These are phyloP conservation scores for Candida taoyuanica DNA, from an alignment of 805 yeast species.

Conservation along the genomic window DNA sequence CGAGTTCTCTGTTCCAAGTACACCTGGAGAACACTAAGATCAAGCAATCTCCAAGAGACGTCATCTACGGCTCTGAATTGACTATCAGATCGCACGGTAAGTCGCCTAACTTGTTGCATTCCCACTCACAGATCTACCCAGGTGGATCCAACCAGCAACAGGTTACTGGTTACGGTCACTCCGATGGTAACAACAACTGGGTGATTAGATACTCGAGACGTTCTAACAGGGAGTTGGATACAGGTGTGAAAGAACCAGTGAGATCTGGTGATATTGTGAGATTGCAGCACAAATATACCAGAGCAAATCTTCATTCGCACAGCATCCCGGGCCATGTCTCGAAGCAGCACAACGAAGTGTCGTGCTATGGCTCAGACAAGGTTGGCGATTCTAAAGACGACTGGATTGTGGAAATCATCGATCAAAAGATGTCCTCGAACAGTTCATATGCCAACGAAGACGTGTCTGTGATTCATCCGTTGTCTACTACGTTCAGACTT, in stretches of 20 bases:
- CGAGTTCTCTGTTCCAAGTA: conserved; percentile 87
- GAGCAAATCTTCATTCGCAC: conserved; percentile 81
- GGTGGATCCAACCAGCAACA: conserved; percentile 94
- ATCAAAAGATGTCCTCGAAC: conserved; percentile 39
- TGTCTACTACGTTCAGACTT: conserved; percentile 69
- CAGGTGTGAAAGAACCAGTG: conserved; percentile 27
- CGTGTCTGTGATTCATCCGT: conserved; percentile 58
- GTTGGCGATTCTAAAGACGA: conserved; percentile 80
- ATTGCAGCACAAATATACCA: conserved; percentile 64
- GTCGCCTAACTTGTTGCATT: conserved; percentile 75
- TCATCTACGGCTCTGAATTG: conserved; percentile 49
- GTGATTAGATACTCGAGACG: conserved; percentile 56
- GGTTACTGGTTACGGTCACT: conserved; percentile 85
- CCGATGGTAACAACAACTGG: conserved; percentile 86
- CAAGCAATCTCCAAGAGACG: conserved; percentile 62
- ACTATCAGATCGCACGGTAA: conserved; percentile 61
- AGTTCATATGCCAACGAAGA: conserved; percentile 43
- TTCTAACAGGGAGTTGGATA: conserved; percentile 10
- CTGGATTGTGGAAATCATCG: conserved; percentile 83
- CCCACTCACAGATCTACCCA: conserved; percentile 83
- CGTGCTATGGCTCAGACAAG: conserved; percentile 74
- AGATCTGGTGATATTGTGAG: conserved; percentile 66
- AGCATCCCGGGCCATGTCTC: conserved; percentile 70
- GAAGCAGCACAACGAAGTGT: conserved; percentile 68
- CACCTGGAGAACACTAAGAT: conserved; percentile 68